Base-by-base conservation (phyloP, 176 grass and related monocot species). In the Bromus sterilis region DNA sequence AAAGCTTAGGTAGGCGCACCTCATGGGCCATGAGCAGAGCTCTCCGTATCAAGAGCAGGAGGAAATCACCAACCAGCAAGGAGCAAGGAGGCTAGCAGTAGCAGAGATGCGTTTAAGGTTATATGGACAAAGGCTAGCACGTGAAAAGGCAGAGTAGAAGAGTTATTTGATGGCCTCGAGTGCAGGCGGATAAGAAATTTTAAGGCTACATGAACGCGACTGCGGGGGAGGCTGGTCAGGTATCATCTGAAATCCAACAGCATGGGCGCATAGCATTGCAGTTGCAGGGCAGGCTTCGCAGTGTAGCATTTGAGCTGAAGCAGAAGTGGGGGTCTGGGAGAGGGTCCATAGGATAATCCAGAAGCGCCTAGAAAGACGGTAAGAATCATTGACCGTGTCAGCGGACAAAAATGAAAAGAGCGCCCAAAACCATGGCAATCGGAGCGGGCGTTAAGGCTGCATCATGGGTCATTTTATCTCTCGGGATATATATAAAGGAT, bases 381-480 rank as follows among this genome's bases (percentile, higher is more conserved):
- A 64, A 63, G 72, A 82, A 93, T 87, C 91, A 87, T 90, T 89
- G 81, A 79, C 49, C 59, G 81, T 35, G 37, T 68, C 83, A 74
- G 78, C 56, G 40, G 79, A 83, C 84, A 61, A 87, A 90, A 43
- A 89, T 64, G 70, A 42, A 43, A 89, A 64, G 70, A 42, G 43
- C 40, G 75, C 70, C 79, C 49, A n/a, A 55, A 81, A 83, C 80
- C 69, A 55, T 71, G 75, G 83, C 89, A 80, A 80, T 75, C 53
- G 39, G 66, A 21, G 24, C 31, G 49, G 58, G 36, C 36, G 36
- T 4, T 20, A 34, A 26, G 29, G 83, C 11, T 32, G 71, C 43
- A n/a, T 46, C 51, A 43, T 43, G 42, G 40, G n/a, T n/a, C n/a
- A n/a, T n/a, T n/a, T n/a, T n/a, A n/a, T n/a, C n/a, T 65, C n/a